These are phyloP conservation scores for Hanseniaspora mollemarum DNA, from an alignment of 805 yeast species.

Conservation along the genomic window DNA sequence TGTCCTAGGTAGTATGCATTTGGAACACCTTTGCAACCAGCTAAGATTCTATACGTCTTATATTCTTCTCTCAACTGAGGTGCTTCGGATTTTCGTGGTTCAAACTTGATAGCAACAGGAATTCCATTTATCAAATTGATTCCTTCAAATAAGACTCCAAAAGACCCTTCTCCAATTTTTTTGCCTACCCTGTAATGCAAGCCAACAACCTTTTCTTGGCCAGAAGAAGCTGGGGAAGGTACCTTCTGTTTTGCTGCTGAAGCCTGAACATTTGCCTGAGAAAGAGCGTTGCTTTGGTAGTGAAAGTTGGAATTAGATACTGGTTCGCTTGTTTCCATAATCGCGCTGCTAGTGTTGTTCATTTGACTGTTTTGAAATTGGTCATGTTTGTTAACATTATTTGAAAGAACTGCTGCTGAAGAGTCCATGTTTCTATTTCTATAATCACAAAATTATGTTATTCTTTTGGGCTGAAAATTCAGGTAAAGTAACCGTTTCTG, in stretches of 20 bases:
- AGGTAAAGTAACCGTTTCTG: no score
- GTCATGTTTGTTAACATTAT: background rate
- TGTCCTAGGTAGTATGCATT: conserved; percentile 97
- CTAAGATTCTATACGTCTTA: conserved; percentile 79
- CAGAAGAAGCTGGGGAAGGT: conserved; percentile 12
- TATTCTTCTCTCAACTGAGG: conserved; percentile 96
- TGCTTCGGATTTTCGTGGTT: conserved; percentile 92
- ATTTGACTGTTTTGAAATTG: background rate
- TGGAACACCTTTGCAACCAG: conserved; percentile 79
- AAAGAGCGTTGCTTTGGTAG: background rate
- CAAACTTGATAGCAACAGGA: conserved; percentile 93
- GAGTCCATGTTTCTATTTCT: background rate
- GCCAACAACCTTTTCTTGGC: conserved; percentile 48
- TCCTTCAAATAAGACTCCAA: conserved; percentile 96
- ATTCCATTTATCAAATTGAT: conserved; percentile 80
- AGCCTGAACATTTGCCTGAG: conserved; percentile 13
- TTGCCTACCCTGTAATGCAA: conserved; percentile 93
- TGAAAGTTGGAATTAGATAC: background rate
- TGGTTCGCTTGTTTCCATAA: background rate
- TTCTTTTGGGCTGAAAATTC: no score
- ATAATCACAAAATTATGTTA: background rate
- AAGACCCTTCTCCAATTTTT: conserved; percentile 96
- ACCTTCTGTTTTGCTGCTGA: background rate
- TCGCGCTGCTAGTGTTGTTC: conserved; percentile 1
- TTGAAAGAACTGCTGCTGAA: background rate